Percentiles rank a stretch among this genome's conserved stretches.
These are phyloP conservation scores for Andrographis paniculata DNA, from an alignment of 305 asterid genomes.

Conservation along the genomic window DNA sequence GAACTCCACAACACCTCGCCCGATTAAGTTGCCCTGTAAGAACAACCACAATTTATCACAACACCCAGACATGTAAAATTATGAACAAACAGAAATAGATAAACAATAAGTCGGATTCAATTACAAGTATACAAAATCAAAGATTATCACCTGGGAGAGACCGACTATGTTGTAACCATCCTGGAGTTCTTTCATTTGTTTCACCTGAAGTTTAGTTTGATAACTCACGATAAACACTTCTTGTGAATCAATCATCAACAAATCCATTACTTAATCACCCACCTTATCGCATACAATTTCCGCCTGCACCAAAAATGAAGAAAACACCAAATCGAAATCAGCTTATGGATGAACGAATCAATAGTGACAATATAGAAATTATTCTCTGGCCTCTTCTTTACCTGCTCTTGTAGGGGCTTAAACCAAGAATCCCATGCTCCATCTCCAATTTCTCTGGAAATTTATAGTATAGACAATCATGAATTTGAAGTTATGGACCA, in stretches of 20 bases:
- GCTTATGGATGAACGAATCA: slow-evolving; percentile 6
- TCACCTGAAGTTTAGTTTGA: slow-evolving; percentile 50
- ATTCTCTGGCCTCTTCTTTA: slow-evolving; percentile 13
- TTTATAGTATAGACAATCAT: slow-evolving; percentile 7
- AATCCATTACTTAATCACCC: slow-evolving; percentile 21
- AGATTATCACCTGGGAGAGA: slow-evolving; percentile 76
- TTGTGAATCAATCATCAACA: slow-evolving; percentile 9
- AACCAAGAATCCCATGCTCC: slow-evolving; percentile 99
- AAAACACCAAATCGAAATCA: slow-evolving; percentile 23
- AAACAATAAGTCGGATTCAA: background rate
- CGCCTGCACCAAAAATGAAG: slow-evolving; percentile 49
- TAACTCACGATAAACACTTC: slow-evolving; percentile 12
- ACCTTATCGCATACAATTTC: slow-evolving; percentile 81
- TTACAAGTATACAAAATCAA: background rate
- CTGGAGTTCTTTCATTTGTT: slow-evolving; percentile 72
- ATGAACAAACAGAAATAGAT: background rate
- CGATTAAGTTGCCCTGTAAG: slow-evolving; percentile 83
- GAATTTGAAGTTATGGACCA: background rate
- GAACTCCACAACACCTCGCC: slow-evolving; percentile 80
- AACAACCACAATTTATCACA: slow-evolving; percentile 19
- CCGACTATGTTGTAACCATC: slow-evolving; percentile 90
- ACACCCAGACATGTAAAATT: background rate
- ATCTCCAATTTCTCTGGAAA: slow-evolving; percentile 72
- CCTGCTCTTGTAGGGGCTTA: slow-evolving; percentile 76
- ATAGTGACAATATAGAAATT: slow-evolving; percentile 7